Evolutionary conservation across 2,329 filamentous ascomycete genomes (phyloP), one percentile per base, ranked within the genome.

Genomic region (Paecilomyces sp.): DNA sequence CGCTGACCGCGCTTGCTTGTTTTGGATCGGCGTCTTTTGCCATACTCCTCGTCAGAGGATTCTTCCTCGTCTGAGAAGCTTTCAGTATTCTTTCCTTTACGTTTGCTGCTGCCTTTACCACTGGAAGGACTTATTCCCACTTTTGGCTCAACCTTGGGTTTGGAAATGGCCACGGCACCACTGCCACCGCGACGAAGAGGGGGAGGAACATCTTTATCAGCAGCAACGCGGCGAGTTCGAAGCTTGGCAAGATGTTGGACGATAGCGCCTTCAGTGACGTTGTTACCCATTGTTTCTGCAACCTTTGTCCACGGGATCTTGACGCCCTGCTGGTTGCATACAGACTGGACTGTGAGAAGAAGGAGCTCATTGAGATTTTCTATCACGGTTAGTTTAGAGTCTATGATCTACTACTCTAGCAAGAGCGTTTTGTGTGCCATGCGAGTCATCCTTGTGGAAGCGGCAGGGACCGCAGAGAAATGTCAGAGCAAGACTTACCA

Each of bases 231-330:
- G 31, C 72, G 70, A 18, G 47, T 55, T 8, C 79, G 77, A 2
- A 80, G 63, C 60, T 81, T 81, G 0, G 77, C 70, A 13, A 81
- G 66, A 57, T 81, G 79, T 62, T 81, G 79, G 1, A 76, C 66
- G 24, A 80, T 79, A 1, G 78, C 75, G 2, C 78, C 77, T 55
- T 76, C 76, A 0, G 72, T 74, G 58, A 76, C 76, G n/a, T 70
- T 70, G 1, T 68, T 58, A 5, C 73, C 74, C 74, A 81, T 77
- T 1, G 68, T 62, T 24, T 63, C 55, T 5, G 77, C 77, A 24
- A 80, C 70, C 1, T 73, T 61, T 1, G 66, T 64, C 76, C 77
- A 81, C 8, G 79, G 79, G 22, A 81, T 70, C 58, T 71, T 76
- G 18, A 79, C 61, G 1, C 68, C 67, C 3, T 66, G 54, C 2